Evolutionary conservation across 352 stramenopile species (phyloP), one percentile per base, ranked within the genome.

Genomic region (Aphanomyces stellatus): DNA sequence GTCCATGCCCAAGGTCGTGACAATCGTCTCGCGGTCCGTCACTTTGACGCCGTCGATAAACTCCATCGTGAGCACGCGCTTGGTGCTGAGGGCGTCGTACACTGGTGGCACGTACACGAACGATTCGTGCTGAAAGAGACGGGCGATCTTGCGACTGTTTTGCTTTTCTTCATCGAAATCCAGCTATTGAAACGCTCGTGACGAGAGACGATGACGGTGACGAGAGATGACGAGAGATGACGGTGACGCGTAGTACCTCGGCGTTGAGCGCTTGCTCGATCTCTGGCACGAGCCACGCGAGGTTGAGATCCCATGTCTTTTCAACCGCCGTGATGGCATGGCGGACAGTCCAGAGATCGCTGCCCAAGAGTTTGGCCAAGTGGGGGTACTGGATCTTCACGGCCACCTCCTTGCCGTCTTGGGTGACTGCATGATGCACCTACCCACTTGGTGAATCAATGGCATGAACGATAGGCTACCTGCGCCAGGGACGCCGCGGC

Each of bases 371-470:
- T n/a, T 62, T 25, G 24, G 77, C 72, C n/a, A 99, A 70, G 62
- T 91, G 78, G 24, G 76, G 78, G 65, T 98, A 97, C 71, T 99
- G 96, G 17, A 98, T 84, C 77, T 99, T 99, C 53, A 99, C 88
- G 4, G 97, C 97, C 37, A 99, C 74, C 41, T 96, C 88, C 31
- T 82, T 79, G 1, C 91, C 92, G 49, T 87, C 69, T 40, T 76
- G 83, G 53, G 96, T 89, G 1, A 97, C 89, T n/a, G 96, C 77
- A 69, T 91, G 91, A 55, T 97, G 91, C 37, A 46, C 37, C 37
- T 46, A 46, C n/a, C 11, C 11, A 46, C 37, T n/a, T 46, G n/a
- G n/a, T n/a, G n/a, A n/a, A 46, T 46, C 19, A 82, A 72, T 95
- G 85, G 37, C n/a, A 46, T 46, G 37, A n/a, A 11, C 37, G 11